phyloP scores from a whole-genome alignment of 225 moss, liverwort and hornwort genomes.

The Thuidium tamariscinum region DNA sequence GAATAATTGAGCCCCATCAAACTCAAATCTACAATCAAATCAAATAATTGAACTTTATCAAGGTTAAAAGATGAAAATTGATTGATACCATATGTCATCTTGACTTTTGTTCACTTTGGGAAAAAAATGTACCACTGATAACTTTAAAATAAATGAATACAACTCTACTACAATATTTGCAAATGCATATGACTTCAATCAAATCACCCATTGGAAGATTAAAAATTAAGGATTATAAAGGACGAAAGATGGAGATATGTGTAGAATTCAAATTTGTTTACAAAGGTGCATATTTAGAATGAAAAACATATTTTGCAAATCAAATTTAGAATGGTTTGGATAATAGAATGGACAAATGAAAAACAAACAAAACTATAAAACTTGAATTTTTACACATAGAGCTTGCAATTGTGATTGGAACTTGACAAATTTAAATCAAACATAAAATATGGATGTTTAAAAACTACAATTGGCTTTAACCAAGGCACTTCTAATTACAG shows the following conservation, averaged over 20 bases:
- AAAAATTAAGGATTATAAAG: accelerated
- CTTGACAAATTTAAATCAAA: background rate
- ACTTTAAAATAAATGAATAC: no score
- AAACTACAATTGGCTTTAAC: background rate
- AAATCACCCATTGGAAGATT: accelerated
- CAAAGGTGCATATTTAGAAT: background rate
- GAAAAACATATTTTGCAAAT: background rate
- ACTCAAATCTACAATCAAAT: background rate
- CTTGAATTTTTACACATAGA: background rate
- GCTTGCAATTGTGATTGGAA: background rate
- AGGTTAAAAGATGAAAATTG: background rate
- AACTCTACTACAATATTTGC: no score
- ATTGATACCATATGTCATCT: background rate
- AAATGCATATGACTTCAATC: background rate
- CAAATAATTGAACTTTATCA: background rate
- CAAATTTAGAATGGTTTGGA: no score
- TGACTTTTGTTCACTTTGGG: accelerated
- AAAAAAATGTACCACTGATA: accelerated
- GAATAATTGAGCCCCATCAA: no score
- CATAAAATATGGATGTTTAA: accelerated
- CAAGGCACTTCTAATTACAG: no score
- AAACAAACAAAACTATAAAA: background rate
- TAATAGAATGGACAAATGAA: background rate
- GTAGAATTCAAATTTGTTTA: background rate
- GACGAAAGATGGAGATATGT: background rate